These are phyloP conservation scores for Paspalum vaginatum DNA, from an alignment of 176 grass and related monocot genomes.

Conservation along the genomic window DNA sequence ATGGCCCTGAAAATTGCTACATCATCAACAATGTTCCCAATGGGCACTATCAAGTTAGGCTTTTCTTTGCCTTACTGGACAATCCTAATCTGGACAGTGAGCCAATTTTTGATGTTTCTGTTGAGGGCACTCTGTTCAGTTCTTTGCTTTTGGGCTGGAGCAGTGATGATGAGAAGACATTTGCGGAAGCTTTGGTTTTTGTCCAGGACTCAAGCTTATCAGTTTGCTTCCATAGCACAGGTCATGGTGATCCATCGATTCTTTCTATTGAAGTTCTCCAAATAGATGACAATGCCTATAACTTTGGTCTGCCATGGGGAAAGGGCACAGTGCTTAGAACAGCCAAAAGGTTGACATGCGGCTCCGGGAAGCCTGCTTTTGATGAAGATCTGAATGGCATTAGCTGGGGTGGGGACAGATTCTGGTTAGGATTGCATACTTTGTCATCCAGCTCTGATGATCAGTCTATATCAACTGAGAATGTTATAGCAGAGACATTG, in stretches of 20 bases:
- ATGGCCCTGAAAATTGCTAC: constrained; percentile 96
- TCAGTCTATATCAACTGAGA: constrained; percentile 77
- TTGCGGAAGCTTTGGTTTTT: constrained; percentile 78
- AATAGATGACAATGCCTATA: constrained; percentile 82
- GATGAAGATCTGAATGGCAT: constrained; percentile 84
- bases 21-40: constrained; percentile 72
- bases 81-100: constrained; percentile 81
- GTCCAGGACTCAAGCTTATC: constrained; percentile 63
- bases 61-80: constrained; percentile 83
- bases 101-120: constrained; percentile 89
- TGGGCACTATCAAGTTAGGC: constrained; percentile 80
- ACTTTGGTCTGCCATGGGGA: constrained; percentile 60
- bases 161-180: constrained; percentile 76
- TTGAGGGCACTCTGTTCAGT: constrained; percentile 89
- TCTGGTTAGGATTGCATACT: constrained; percentile 76
- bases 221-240: constrained; percentile 96
- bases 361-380: constrained; percentile 85
- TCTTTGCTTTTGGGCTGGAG: constrained; percentile 90
- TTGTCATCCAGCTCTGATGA: constrained; percentile 72
- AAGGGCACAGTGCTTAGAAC: constrained; percentile 71
- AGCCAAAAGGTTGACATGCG: constrained; percentile 83
- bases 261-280: constrained; percentile 98
- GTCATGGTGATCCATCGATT: constrained; percentile 92
- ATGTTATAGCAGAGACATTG: constrained; percentile 81
- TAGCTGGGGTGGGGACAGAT: constrained; percentile 86